A percentile compares a stretch with the other conserved stretches of the same genome.
phyloP scores from a whole-genome alignment of 176 grass and related monocot genomes.

The Juncus effusus region DNA sequence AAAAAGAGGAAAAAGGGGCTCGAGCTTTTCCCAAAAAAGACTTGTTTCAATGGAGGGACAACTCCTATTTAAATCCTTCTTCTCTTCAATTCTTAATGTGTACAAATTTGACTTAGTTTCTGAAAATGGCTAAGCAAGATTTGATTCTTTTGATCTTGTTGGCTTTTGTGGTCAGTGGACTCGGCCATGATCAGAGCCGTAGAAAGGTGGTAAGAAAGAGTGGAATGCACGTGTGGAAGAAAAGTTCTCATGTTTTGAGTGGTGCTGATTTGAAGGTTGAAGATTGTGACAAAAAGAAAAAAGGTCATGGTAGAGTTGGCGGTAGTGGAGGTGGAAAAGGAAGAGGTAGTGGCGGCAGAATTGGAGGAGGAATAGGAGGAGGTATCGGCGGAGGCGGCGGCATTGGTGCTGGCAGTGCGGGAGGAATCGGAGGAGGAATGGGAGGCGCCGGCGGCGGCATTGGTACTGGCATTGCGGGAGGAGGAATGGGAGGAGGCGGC shows the following conservation, averaged over 20 bases:
- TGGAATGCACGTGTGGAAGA: constrained; percentile 11
- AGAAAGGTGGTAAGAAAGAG: constrained; percentile 14
- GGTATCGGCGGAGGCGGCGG: constrained; percentile 4
- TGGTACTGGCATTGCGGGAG: not conserved
- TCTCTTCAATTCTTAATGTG: not conserved
- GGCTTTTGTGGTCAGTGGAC: constrained; percentile 9
- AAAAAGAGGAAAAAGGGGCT: constrained; percentile 25
- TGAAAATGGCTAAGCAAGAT: constrained; percentile 21
- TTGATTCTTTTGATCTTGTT: constrained; percentile 24
- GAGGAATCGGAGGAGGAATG: not conserved
- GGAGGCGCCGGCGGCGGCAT: not conserved
- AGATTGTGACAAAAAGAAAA: constrained; percentile 33
- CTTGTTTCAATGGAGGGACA: constrained; percentile 31
- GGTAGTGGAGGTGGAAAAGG: constrained; percentile 18
- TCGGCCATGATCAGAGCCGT: not conserved
- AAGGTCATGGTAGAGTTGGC: not conserved
- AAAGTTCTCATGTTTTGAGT: not conserved
- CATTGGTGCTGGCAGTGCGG: not conserved
- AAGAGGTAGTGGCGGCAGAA: not conserved
- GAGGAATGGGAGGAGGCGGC: not conserved
- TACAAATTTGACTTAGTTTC: constrained; percentile 4
- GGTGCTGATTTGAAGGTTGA: not conserved
- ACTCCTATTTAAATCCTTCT: constrained; percentile 20
- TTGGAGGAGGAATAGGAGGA: not conserved
- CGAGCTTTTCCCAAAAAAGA: constrained; percentile 1